These are phyloP conservation scores for Umbelopsis sp. DNA, from an alignment of 371 early-diverging fungal species.

Conservation along the genomic window DNA sequence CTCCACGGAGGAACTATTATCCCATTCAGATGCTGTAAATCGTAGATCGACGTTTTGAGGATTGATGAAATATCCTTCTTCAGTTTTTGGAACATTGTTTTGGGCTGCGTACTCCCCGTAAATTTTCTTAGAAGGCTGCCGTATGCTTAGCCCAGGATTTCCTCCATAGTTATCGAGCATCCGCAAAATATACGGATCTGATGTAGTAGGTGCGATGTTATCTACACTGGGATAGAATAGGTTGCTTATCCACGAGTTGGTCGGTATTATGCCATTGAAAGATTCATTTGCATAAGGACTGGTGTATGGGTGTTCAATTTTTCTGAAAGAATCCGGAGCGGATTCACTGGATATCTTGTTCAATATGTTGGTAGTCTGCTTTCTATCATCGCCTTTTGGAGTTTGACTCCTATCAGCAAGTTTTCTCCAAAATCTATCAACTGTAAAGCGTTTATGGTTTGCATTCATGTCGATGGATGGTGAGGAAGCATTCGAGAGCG, in stretches of 20 bases:
- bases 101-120: slow-evolving; percentile 31
- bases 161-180: slow-evolving; percentile 47
- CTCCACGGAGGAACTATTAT: slow-evolving; percentile 20
- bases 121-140: slow-evolving; percentile 32
- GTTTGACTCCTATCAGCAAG: background rate
- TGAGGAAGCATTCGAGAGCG: background rate
- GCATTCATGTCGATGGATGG: background rate
- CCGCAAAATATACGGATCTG: slow-evolving; percentile 51
- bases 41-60: slow-evolving; percentile 43
- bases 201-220: slow-evolving; percentile 44
- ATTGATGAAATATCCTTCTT: slow-evolving; percentile 46
- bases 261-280: slow-evolving; percentile 36
- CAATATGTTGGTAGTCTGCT: background rate
- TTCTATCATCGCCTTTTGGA: background rate
- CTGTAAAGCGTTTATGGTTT: background rate
- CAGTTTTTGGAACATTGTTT: slow-evolving; percentile 45
- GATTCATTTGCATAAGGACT: slow-evolving; percentile 37
- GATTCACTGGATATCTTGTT: slow-evolving; percentile 15
- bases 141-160: slow-evolving; percentile 45
- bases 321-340: slow-evolving; percentile 25
- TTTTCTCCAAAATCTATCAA: background rate
- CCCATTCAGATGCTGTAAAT: slow-evolving; percentile 45
- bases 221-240: slow-evolving; percentile 48
- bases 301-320: slow-evolving; percentile 38
- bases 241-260: slow-evolving; percentile 54